These are phyloP conservation scores for Chaetomium olivaceum DNA, from an alignment of 2,329 filamentous ascomycete genomes.

Conservation along the genomic window DNA sequence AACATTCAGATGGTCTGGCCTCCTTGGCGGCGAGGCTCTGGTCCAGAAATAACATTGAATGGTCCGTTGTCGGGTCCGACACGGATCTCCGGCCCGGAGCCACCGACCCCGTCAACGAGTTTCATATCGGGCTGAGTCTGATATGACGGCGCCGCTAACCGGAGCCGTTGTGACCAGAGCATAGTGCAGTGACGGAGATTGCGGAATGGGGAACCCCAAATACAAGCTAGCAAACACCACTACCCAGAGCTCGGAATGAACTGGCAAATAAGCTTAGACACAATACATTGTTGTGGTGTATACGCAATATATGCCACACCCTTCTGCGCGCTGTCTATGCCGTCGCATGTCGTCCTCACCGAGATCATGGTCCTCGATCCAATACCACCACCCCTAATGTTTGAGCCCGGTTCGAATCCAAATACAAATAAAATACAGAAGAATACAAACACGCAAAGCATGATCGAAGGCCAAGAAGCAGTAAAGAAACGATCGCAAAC, in stretches of 20 bases:
- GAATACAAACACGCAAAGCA: slow-evolving; percentile 17
- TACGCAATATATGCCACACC: slow-evolving; percentile 10
- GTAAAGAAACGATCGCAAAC: slow-evolving; percentile 3
- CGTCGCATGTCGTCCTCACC: neutral
- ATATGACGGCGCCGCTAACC: neutral
- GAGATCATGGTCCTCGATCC: neutral
- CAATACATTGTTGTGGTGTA: slow-evolving; percentile 15
- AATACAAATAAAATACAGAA: slow-evolving; percentile 16
- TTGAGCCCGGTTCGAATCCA: neutral
- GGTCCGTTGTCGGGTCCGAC: neutral
- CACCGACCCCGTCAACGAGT: no score
- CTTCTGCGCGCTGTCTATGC: slow-evolving; percentile 10
- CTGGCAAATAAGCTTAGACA: slow-evolving; percentile 2
- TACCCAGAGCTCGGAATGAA: neutral
- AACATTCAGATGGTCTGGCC: neutral
- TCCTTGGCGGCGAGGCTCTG: neutral
- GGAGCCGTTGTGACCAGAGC: neutral
- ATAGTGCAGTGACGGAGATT: neutral
- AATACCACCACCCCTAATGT: neutral
- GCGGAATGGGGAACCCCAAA: neutral
- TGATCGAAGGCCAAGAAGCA: neutral
- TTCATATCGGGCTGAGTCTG: neutral
- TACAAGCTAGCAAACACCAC: neutral
- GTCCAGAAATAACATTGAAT: neutral
- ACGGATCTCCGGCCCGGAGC: neutral